Evolutionary conservation across 116 monocot genomes (phyloP), one percentile per base, ranked within the genome.

Genomic region (Dioscorea cayenensis): DNA sequence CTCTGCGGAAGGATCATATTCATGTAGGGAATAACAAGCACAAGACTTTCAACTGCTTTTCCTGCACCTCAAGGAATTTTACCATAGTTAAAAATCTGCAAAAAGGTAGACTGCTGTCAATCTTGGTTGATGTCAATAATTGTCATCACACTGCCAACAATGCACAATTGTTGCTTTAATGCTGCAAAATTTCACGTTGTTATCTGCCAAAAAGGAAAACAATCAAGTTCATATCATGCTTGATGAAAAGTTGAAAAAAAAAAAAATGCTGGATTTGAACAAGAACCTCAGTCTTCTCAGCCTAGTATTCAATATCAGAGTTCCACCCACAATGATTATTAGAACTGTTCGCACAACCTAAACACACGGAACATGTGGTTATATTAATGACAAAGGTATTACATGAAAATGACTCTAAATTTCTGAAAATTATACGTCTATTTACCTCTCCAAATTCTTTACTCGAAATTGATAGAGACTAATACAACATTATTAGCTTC

Each of bases 291-390:
- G 28, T 0, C 22, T n/a, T 71, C 43, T 77, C 60, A 36, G 77
- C 76, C 77, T 75, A 28, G 51, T 63, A 60, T 69, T 76, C 51
- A 79, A 21, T 17, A 86, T 23, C 49, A 86, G 77, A 49, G 80
- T 75, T 52, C 77, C 82, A 66, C 79, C 83, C 22, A 83, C 83
- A 14, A 83, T 71, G 35, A 77, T 65, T 77, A 83, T n/a, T 25
- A 86, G 22, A 23, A 71, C 21, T 65, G 77, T 72, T 32, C 75
- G 75, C 36, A 74, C 82, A 60, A 75, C 82, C 86, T 86, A 73
- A 49, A 52, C 62, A 28, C 0, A 12, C 12, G 12, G 43, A 43
- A 43, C 43, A 43, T 43, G 43, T 43, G 43, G 8, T 43, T 10
- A 0, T 43, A 43, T 43, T 12, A 9, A 43, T 43, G 43, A 55